Base-by-base conservation (phyloP, 345 rosid species). In the Acer saccharum region DNA sequence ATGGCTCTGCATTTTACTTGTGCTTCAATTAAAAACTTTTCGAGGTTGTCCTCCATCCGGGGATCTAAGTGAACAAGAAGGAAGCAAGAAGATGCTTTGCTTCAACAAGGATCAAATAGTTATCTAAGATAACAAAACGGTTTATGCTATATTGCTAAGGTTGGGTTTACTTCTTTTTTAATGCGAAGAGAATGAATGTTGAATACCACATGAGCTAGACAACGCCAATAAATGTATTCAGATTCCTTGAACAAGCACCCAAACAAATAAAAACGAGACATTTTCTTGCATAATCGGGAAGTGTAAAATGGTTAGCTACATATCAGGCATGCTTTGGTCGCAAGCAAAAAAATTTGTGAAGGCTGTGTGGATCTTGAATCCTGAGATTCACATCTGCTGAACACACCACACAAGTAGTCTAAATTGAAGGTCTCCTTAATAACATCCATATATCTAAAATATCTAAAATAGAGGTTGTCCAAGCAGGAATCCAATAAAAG, bases 301-400 rank as follows among this genome's bases (percentile, higher is more conserved):
- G 44, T 27, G 7, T 7, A 52, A 20, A 50, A 32, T 1, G 18
- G 52, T 65, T n/a, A 32, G 50, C 14, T 20, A 48, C 5, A 39
- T 2, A 60, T 29, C 18, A 68, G 57, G 60, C 48, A 75, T 75
- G 77, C 23, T 60, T 79, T 39, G 27, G 70, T 10, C 48, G 32
- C 61, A 71, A 78, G 50, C 58, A 23, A 20, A 52, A 16, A 3
- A 35, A 6, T 35, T 35, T 35, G 48, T 8, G 20, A n/a, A 41
- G 14, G 60, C 68, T 9, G n/a, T 58, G n/a, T 58, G 11, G 43
- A 63, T 44, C 27, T 39, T 76, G 23, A 61, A 20, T 39, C 68
- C 10, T 9, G 39, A 57, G 27, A 78, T 63, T 75, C 44, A 20
- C 50, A 46, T 66, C 20, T 46, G 6, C 27, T 29, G 21, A 78